Conservation (phyloP, 108 stramenopile species). For the Mediolabrus comicus region DNA sequence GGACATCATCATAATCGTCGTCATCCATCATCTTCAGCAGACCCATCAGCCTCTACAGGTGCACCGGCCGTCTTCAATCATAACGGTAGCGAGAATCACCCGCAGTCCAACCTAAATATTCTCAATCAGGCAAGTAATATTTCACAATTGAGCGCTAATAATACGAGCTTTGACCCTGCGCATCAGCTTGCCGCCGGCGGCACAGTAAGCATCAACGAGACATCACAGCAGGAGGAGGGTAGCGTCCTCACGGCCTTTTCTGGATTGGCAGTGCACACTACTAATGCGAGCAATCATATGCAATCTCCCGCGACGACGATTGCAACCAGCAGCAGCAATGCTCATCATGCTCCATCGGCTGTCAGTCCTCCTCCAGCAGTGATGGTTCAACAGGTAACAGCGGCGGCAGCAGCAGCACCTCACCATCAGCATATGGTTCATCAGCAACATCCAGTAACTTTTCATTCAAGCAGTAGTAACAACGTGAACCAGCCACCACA, state of each 20-base stretch:
- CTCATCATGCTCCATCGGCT: background rate
- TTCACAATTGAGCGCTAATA: background rate
- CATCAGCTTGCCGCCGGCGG: background rate
- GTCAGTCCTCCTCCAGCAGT: background rate
- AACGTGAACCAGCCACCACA: background rate
- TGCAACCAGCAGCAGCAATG: background rate
- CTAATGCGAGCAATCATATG: no score
- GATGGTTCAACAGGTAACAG: background rate
- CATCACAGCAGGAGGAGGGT: no score
- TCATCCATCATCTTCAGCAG: no score
- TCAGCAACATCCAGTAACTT: background rate
- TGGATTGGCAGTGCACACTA: background rate
- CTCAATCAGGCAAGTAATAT: conserved; percentile 1
- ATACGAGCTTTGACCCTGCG: conserved; percentile 4
- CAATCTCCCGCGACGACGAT: background rate
- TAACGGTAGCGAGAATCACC: background rate
- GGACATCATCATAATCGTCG: no score
- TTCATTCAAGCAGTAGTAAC: background rate
- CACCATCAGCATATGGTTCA: background rate
- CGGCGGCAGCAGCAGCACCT: background rate
- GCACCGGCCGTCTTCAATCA: background rate
- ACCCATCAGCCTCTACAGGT: background rate
- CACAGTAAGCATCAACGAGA: background rate
- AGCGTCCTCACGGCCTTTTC: background rate
- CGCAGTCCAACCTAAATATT: background rate